phyloP scores from a whole-genome alignment of 129 eudicot species.

The Calendula officinalis region DNA sequence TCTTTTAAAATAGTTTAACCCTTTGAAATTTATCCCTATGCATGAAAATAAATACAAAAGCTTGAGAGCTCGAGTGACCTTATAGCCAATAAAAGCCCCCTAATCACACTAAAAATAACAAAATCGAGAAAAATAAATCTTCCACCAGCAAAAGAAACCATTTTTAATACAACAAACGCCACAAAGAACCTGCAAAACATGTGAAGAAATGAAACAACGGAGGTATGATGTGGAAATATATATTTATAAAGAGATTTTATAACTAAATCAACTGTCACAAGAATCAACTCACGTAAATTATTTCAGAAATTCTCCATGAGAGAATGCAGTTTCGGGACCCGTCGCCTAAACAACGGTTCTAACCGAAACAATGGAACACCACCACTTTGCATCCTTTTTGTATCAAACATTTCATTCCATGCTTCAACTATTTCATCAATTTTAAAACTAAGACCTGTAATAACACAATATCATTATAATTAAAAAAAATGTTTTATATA shows the following conservation, averaged over 20 bases:
- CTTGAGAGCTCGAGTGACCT: slow-evolving; percentile 26
- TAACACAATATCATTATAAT: slow-evolving; percentile 5
- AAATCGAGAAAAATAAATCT: slow-evolving; percentile 11
- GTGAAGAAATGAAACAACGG: neutral
- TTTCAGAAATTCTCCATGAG: slow-evolving; percentile 57
- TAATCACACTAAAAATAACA: slow-evolving; percentile 5
- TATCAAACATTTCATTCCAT: slow-evolving; percentile 98
- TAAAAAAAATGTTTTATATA: neutral
- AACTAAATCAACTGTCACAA: neutral
- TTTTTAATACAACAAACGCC: slow-evolving; percentile 15
- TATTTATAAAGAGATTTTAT: neutral
- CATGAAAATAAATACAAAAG: slow-evolving; percentile 11
- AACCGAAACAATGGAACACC: slow-evolving; percentile 66
- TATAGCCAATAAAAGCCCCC: slow-evolving; percentile 23
- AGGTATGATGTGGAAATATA: neutral
- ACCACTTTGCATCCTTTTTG: slow-evolving; percentile 82
- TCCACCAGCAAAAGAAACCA: slow-evolving; percentile 16
- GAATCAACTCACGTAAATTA: neutral
- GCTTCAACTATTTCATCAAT: slow-evolving; percentile 95
- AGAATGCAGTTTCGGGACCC: slow-evolving; percentile 70
- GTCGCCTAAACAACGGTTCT: slow-evolving; percentile 79
- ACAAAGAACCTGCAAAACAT: slow-evolving; percentile 27
- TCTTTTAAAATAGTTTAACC: neutral
- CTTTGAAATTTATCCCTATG: slow-evolving; percentile 17
- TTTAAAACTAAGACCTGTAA: slow-evolving; percentile 63